phyloP scores from a whole-genome alignment of 2,329 filamentous ascomycete species.

The Aureobasidium vineae region DNA sequence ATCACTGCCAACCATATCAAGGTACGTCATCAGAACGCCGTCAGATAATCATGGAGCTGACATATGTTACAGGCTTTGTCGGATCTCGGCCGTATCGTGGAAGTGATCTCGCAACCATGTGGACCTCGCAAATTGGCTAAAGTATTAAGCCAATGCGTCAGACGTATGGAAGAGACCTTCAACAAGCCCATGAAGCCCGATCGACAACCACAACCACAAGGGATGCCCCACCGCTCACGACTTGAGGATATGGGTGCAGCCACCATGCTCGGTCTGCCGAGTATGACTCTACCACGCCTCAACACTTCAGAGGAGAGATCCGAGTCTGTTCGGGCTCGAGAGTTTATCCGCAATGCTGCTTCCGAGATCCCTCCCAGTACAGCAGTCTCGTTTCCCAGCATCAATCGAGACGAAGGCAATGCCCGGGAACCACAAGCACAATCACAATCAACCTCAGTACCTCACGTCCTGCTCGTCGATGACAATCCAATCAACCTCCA shows the following conservation, averaged over 20 bases:
- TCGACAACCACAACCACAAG: not conserved
- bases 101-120: constrained; percentile 26
- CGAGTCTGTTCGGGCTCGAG: not conserved
- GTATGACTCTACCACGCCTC: constrained; percentile 11
- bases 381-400: constrained; percentile 19
- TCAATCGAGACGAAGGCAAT: constrained; percentile 11
- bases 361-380: not conserved
- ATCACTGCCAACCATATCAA: constrained; percentile 29
- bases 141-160: constrained; percentile 18
- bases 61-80: constrained; percentile 14
- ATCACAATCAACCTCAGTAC: not conserved
- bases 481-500: constrained; percentile 34
- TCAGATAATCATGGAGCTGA: not conserved
- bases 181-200: constrained; percentile 9
- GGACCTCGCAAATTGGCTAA: constrained; percentile 27
- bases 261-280: constrained; percentile 11
- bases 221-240: not conserved
- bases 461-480: constrained; percentile 32
- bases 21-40: not conserved
- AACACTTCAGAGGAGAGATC: not conserved
- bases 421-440: constrained; percentile 16
- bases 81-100: constrained; percentile 25
- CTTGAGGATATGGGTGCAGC: constrained; percentile 18
- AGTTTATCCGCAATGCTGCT: constrained; percentile 2
- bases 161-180: constrained; percentile 10